Conservation (phyloP, 495 filamentous ascomycete genomes). For the Penicillium dipodomyicola region DNA sequence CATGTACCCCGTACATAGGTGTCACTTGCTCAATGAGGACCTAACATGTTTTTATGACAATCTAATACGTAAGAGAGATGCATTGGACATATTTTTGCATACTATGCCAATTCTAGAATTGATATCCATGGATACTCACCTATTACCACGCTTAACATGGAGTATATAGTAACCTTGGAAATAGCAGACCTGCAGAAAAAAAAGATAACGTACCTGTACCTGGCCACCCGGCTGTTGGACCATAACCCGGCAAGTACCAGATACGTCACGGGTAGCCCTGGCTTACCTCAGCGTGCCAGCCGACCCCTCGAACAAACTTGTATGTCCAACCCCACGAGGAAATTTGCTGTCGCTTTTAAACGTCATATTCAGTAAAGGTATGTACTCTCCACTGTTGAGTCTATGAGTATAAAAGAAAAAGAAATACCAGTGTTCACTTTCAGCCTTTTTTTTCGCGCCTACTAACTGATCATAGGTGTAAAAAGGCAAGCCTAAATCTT, state of each 20-base stretch:
- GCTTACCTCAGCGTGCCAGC: constrained; percentile 30
- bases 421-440: not conserved
- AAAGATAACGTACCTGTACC: constrained; percentile 10
- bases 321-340: constrained; percentile 41
- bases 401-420: not conserved
- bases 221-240: not conserved
- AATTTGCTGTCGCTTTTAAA: constrained; percentile 40
- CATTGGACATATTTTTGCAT: not conserved
- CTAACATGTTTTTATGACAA: not conserved
- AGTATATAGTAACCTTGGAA: not conserved
- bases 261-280: constrained; percentile 19
- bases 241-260: constrained; percentile 5
- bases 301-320: constrained; percentile 25
- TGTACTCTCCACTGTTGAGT: constrained; percentile 4
- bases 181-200: not conserved
- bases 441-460: not conserved
- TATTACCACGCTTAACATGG: not conserved
- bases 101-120: not conserved
- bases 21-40: not conserved
- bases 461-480: constrained; percentile 18
- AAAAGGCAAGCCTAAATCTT: constrained; percentile 18
- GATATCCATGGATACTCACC: not conserved
- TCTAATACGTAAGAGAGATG: not conserved
- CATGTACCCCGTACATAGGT: not conserved
- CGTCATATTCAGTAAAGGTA: constrained; percentile 34